Base-by-base conservation (phyloP, 805 yeast species). In the Starmerella cellae region DNA sequence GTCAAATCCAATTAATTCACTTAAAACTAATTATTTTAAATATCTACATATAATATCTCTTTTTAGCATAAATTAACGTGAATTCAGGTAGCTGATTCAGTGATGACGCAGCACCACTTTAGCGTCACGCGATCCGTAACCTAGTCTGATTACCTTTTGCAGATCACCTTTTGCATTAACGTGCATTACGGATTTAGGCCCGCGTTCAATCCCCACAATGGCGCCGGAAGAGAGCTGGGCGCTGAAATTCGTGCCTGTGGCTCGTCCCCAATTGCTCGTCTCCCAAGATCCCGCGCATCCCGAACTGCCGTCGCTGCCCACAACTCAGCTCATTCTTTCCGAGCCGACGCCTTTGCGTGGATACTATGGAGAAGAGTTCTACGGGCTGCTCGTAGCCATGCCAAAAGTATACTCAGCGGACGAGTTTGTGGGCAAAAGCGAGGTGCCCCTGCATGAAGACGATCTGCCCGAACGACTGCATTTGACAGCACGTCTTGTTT, bases 321-420 rank as follows among this genome's bases (percentile, higher is more conserved):
- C 39, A 9, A 24, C 43, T 3, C 45, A 49, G 38, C 48, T 58
- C 34, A 37, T 45, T 30, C 50, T 59, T 18, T 57, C 62, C 2
- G 36, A 49, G n/a, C 23, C 51, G n/a, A 43, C 52, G 39, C 57
- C 58, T 4, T 14, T 36, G 19, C 46, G 47, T 2, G 57, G 54
- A 23, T 59, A 54, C 39, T 58, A 55, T 0, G 64, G 64, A 16
- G 64, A 60, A 44, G n/a, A 29, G 17, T 4, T 10, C 29, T 2
- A 30, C 37, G 4, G 46, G 39, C 23, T 29, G 28, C 8, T 24
- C 28, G 13, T 24, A 8, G 28, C 28, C n/a, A 29, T 17, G 17
- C 32, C 5, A 14, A 29, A 24, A 13, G n/a, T n/a, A n/a, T 13
- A 24, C 28, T 24, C 28, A 9, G 28, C 28, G 11, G 28, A 19